Evolutionary conservation across 352 stramenopile species (phyloP), one percentile per base, ranked within the genome.

Genomic region (Globisporangium uncinulatum): DNA sequence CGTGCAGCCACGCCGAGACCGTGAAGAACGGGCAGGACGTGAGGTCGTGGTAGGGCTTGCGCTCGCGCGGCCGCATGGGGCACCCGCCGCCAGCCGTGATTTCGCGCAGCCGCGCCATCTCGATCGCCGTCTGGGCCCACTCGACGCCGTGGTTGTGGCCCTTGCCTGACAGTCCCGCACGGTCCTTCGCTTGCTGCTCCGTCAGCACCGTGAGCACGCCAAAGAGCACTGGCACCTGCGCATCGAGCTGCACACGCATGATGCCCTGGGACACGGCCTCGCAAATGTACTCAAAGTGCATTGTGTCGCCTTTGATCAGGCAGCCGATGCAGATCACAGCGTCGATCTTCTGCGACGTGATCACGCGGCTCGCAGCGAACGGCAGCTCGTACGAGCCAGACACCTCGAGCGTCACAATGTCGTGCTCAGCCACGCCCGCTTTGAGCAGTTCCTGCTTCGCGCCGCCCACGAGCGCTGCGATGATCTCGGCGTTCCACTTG

Each of bases 251-350:
- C 63, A 99, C 94, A 66, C 86, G 86, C 96, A 99, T 99, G 68
- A 99, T 94, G 57, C 96, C 97, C 62, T 95, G 89, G 39, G 94
- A 82, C n/a, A 98, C 92, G 51, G 96, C 87, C 58, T 99, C 92
- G 50, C 89, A 95, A 77, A 99, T 99, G 80, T 99, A 99, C 88
- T 99, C 97, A 72, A 99, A 99, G 79, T 99, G 97, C 86, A 98
- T 97, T 14, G 97, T 99, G 53, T 98, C 95, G 50, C 97, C 96
- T 72, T 98, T 98, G 70, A 97, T 96, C 15, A 97, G 80, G 54
- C 83, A 96, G 47, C 97, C 97, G 56, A 98, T 70, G 65, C 84
- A 97, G 53, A 99, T 87, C 51, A 99, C 96, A 24, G 94, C 96
- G 73, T 99, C 97, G 54, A 99, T 89, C 49, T 95, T 97, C 62